These are phyloP conservation scores for Phlegmacium glaucopus DNA, from an alignment of 768 basidiomycete genomes.

Conservation along the genomic window DNA sequence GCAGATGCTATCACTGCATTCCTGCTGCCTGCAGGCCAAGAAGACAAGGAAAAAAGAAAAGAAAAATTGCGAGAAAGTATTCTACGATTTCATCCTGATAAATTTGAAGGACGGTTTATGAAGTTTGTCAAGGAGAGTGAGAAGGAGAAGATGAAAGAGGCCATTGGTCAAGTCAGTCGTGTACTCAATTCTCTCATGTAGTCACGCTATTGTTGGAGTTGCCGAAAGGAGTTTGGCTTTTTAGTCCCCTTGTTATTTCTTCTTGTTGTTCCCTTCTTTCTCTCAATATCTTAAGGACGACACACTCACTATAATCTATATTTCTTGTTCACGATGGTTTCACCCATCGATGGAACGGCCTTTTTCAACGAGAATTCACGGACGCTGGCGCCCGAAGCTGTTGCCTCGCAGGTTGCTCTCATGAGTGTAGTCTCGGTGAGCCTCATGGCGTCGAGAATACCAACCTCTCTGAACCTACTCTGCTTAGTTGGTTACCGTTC, in stretches of 20 bases:
- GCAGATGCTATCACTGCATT: conserved; percentile 54
- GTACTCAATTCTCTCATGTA: conserved; percentile 54
- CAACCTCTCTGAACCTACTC: not conserved
- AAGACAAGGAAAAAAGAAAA: conserved; percentile 45
- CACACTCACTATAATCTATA: conserved; percentile 1
- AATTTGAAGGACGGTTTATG: conserved; percentile 76
- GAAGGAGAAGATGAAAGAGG: conserved; percentile 49
- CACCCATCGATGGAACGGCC: conserved; percentile 26
- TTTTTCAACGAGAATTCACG: conserved; percentile 43
- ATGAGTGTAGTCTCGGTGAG: conserved; percentile 74
- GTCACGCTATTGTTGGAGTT: conserved; percentile 12
- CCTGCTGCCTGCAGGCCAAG: conserved; percentile 38
- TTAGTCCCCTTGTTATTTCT: conserved; percentile 8
- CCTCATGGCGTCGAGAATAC: conserved; percentile 7
- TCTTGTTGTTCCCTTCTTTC: not conserved
- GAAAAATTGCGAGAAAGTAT: conserved; percentile 66
- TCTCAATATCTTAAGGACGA: not conserved
- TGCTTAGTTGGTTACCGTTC: conserved; percentile 55
- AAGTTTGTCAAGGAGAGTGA: conserved; percentile 44
- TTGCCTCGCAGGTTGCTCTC: conserved; percentile 71
- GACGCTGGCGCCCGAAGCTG: conserved; percentile 78
- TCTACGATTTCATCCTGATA: conserved; percentile 78
- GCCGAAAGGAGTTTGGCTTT: conserved; percentile 9
- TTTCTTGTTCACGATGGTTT: conserved; percentile 9
- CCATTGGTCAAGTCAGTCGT: conserved; percentile 60